Evolutionary conservation across 192 early-diverging fungal genomes (phyloP).

Genomic region (Lobosporangium transversale): DNA sequence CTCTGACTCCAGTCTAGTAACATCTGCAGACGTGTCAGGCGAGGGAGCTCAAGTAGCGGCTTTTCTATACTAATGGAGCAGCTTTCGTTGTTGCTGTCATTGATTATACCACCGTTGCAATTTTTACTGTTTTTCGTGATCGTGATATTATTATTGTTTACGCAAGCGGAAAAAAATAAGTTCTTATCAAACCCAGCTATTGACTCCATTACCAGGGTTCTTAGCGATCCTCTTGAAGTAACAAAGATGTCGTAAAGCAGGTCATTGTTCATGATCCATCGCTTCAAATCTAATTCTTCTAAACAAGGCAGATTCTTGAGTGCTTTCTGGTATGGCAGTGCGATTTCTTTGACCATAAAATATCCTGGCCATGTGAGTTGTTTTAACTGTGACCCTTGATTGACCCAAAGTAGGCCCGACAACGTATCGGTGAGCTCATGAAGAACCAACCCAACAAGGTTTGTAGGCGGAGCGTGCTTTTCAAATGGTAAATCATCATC

Average conservation of each 20-base stretch:
- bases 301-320: conserved; percentile 5
- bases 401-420: neutral
- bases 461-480: neutral
- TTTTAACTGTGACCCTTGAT: conserved; percentile 1
- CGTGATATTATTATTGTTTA: no score
- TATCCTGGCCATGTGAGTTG: neutral
- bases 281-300: conserved; percentile 3
- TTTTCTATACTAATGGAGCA: neutral
- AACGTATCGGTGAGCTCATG: neutral
- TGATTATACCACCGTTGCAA: no score
- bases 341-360: neutral
- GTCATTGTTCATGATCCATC: conserved; percentile 1
- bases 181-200: conserved; percentile 2
- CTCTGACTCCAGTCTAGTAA: conserved; percentile 18
- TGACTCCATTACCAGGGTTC: neutral
- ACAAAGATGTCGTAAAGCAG: neutral
- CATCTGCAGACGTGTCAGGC: neutral
- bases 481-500: neutral
- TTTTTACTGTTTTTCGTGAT: no score
- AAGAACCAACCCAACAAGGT: neutral
- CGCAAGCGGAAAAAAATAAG: no score
- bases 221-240: neutral
- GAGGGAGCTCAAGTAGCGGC: neutral
- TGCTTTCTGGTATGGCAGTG: neutral
- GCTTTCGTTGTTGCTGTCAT: neutral